Conservation (phyloP, 2,329 filamentous ascomycete genomes). For the Reticulascus tulasneorum region DNA sequence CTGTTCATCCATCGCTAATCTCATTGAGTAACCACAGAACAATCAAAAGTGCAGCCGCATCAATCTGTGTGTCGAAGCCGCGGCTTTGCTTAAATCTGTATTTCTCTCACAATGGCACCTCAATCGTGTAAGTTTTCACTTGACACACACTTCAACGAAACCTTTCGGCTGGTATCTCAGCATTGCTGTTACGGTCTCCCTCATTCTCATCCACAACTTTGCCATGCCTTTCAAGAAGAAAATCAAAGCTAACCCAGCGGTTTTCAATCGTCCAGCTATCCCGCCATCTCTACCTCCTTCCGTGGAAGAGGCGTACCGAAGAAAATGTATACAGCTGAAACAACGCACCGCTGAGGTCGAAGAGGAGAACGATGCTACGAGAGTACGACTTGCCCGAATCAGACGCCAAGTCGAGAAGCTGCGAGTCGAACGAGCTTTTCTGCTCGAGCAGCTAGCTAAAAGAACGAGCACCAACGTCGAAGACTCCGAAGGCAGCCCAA, state of each 20-base stretch:
- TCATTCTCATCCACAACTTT: background rate
- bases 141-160: conserved; percentile 2
- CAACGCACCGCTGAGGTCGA: conserved; percentile 89
- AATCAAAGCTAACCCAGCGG: conserved; percentile 30
- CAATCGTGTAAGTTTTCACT: conserved; percentile 14
- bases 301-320: conserved; percentile 91
- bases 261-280: conserved; percentile 36
- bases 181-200: conserved; percentile 6
- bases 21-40: no score
- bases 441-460: conserved; percentile 68
- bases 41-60: no score
- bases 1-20: background rate
- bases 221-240: conserved; percentile 32
- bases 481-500: conserved; percentile 75
- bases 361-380: conserved; percentile 80
- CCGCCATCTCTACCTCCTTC: conserved; percentile 72
- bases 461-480: conserved; percentile 72
- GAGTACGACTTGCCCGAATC: conserved; percentile 73
- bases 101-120: conserved; percentile 13
- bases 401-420: conserved; percentile 87
- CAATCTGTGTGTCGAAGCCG: no score
- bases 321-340: conserved; percentile 94
- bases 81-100: no score
- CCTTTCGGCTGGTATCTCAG: conserved; percentile 1
- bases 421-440: conserved; percentile 76